Evolutionary conservation across 116 monocot genomes (phyloP), one percentile per base, ranked within the genome.

Genomic region (Trichopus zeylanicus): DNA sequence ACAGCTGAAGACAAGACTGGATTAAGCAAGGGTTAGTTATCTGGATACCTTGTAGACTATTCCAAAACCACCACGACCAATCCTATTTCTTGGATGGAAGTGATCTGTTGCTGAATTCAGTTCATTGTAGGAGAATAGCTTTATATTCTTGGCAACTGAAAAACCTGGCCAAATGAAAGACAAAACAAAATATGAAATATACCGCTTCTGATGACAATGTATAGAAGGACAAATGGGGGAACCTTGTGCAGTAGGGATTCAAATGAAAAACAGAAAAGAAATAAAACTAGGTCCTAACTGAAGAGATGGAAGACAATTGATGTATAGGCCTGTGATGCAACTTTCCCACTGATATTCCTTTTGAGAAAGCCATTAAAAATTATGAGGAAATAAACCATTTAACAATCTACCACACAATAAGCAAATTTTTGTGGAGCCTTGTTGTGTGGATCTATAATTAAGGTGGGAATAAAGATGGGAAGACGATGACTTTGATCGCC

Each of bases 51-150:
- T 80, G 63, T 73, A 85, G 18, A 85, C 85, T 38, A 51, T 80
- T 56, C 85, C 85, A 70, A 85, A 85, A 51, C 85, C 85, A 46
- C 85, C 85, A 2, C 67, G 80, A 20, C 85, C 85, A 19, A 76
- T 76, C 46, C 70, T 80, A 58, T 80, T 80, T 31, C 34, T 67
- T 55, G 53, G 63, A 31, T 67, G 57, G 62, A 85, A 85, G 70
- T 70, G 76, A 20, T 67, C 59, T 21, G 85, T 85, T 26, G 85
- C 85, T 3, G 69, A 70, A 49, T 32, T 70, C 60, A 85, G 61
- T 55, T 77, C 80, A 54, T 67, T 57, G 69, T 80, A 73, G 26
- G 76, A 75, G 73, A 76, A 85, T 46, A 80, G 59, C 56, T 46
- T 76, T 57, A 85, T 48, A 20, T 75, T 83, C 51, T 78, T 83